Conservation (phyloP, 805 yeast genomes). For the Saturnispora diversa region DNA sequence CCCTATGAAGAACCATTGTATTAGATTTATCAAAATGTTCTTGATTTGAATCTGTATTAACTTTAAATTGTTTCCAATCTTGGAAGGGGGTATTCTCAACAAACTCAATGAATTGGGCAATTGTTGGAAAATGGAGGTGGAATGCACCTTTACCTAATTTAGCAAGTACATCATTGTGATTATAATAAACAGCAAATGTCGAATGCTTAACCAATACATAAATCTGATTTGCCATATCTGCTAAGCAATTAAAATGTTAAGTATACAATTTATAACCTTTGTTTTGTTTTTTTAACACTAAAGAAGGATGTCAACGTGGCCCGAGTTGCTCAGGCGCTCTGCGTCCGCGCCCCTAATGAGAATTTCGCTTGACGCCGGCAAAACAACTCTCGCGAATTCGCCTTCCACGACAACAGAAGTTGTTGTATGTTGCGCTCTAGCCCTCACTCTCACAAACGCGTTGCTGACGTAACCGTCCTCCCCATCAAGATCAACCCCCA, state of each 20-base stretch:
- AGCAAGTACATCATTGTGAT: not conserved
- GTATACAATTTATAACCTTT: not conserved
- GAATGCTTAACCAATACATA: conserved; percentile 7
- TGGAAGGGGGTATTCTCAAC: conserved; percentile 7
- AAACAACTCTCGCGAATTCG: conserved; percentile 5
- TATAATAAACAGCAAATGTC: conserved; percentile 8
- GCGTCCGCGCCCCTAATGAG: conserved; percentile 10
- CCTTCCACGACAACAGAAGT: conserved; percentile 5
- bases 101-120: conserved; percentile 3
- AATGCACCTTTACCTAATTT: conserved; percentile 7
- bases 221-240: conserved; percentile 1
- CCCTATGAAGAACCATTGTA: conserved; percentile 6
- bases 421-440: not conserved
- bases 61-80: conserved; percentile 8
- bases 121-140: conserved; percentile 6
- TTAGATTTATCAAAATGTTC: not conserved
- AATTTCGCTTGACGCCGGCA: conserved; percentile 4
- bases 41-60: not conserved
- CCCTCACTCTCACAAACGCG: conserved; percentile 5
- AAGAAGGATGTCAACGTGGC: conserved; percentile 10
- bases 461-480: conserved; percentile 25
- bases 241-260: not conserved
- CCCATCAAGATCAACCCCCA: conserved; percentile 82
- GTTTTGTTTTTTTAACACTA: conserved; percentile 1
- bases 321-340: conserved; percentile 9